Base-by-base conservation (phyloP, 2,329 filamentous ascomycete genomes). In the Plectosphaerella cucumerina region DNA sequence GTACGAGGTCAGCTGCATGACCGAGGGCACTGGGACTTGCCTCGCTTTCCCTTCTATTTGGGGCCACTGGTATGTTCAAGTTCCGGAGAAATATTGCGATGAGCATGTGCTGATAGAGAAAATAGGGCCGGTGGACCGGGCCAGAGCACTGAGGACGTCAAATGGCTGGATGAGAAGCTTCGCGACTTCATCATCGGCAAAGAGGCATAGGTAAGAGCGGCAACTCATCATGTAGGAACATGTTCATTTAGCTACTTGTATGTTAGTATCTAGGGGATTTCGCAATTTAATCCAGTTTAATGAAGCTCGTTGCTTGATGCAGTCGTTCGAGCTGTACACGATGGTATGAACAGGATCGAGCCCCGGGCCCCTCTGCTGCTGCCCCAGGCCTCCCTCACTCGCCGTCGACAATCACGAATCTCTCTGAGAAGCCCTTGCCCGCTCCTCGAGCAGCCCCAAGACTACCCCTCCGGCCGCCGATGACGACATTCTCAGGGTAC, bases 121-220 rank as follows among this genome's bases (percentile, higher is more conserved):
- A 43, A 14, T 12, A 68, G 81, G 81, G 82, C 82, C 15, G 83
- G 82, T 12, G 87, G 87, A 2, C 87, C 87, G 5, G 87, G 87
- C 0, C 76, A 85, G n/a, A 87, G 80, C 57, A 80, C 77, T 52
- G 82, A 86, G 31, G 88, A 92, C 64, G 77, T 86, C 2, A 79
- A 81, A 59, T 92, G 87, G 86, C 70, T 92, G 41, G 85, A 91
- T 61, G 71, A 80, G 23, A 78, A 78, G 56, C 62, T 89, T 51
- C 72, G 68, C 15, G 66, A 68, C 6, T 79, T 86, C 48, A 53
- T 70, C 12, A 14, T 11, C 6, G 39, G 18, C 12, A 21, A 20
- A 21, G 18, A 31, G 9, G 26, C 26, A 5, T 31, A 31, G 26
- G 6, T n/a, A n/a, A n/a, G n/a, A n/a, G n/a, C n/a, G n/a, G n/a